These are phyloP conservation scores for Phalaenopsis aphrodite DNA, from an alignment of 106 monocot species.

Conservation along the genomic window DNA sequence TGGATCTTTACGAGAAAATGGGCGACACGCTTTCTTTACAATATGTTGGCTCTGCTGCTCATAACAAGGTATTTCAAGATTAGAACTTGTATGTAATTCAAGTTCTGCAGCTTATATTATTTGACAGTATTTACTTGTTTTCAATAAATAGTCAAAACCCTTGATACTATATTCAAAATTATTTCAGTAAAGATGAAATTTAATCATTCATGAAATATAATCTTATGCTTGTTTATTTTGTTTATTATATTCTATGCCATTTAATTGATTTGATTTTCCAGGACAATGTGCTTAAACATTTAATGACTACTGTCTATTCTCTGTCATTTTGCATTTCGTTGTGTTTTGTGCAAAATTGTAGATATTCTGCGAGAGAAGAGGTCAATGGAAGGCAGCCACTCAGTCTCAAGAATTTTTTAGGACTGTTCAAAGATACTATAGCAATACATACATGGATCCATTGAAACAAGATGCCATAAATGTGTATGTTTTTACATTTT, in stretches of 20 bases:
- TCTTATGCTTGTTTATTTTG: neutral
- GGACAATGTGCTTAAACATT: neutral
- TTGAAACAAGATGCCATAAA: slow-evolving; percentile 97
- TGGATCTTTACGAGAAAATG: slow-evolving; percentile 91
- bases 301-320: neutral
- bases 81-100: neutral
- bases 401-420: slow-evolving; percentile 87
- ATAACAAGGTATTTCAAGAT: slow-evolving; percentile 68
- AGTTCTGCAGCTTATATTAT: neutral
- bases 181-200: neutral
- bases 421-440: slow-evolving; percentile 81
- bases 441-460: slow-evolving; percentile 85
- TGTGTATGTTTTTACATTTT: slow-evolving; percentile 46
- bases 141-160: neutral
- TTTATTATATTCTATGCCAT: neutral
- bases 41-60: slow-evolving; percentile 97
- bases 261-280: neutral
- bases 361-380: slow-evolving; percentile 95
- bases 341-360: slow-evolving; percentile 12
- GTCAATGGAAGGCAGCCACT: slow-evolving; percentile 87
- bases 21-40: slow-evolving; percentile 95
- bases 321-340: neutral
- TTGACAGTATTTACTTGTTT: neutral
- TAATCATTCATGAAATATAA: neutral
- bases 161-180: neutral